phyloP scores from a whole-genome alignment of 192 early-diverging fungal species.

The Rhizoclosmatium globosum region DNA sequence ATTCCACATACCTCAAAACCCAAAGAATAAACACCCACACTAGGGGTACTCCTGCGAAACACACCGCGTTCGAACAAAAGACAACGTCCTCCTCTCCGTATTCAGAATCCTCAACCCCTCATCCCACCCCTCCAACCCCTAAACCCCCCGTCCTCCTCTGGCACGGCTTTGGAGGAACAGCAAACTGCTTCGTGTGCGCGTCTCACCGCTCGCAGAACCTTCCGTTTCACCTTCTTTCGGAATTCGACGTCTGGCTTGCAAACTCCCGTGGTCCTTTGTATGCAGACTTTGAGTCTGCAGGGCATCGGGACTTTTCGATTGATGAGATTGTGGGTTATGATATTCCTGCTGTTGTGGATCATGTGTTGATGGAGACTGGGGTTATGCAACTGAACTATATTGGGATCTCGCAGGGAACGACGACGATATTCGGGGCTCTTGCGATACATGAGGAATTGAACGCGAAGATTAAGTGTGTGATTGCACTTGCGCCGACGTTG shows the following conservation, averaged over 20 bases:
- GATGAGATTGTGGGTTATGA: slow-evolving; percentile 84
- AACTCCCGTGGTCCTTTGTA: slow-evolving; percentile 92
- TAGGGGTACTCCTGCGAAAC: slow-evolving; percentile 79
- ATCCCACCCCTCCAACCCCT: slow-evolving; percentile 19
- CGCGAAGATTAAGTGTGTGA: slow-evolving; percentile 75
- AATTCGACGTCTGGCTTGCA: slow-evolving; percentile 88
- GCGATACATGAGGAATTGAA: slow-evolving; percentile 76
- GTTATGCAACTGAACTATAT: slow-evolving; percentile 74
- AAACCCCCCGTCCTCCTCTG: slow-evolving; percentile 73
- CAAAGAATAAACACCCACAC: background rate
- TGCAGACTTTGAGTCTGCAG: slow-evolving; percentile 68
- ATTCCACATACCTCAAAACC: no score
- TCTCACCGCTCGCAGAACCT: slow-evolving; percentile 74
- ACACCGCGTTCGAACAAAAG: slow-evolving; percentile 77
- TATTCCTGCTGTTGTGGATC: slow-evolving; percentile 78
- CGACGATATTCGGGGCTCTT: slow-evolving; percentile 81
- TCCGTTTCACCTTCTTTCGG: slow-evolving; percentile 70
- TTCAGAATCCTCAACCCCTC: slow-evolving; percentile 67
- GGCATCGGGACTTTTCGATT: slow-evolving; percentile 72
- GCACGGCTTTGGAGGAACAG: slow-evolving; percentile 88
- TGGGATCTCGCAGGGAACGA: slow-evolving; percentile 87
- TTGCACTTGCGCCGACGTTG: slow-evolving; percentile 80
- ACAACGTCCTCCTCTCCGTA: slow-evolving; percentile 76
- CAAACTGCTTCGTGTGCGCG: slow-evolving; percentile 84
- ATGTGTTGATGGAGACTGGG: slow-evolving; percentile 76